phyloP scores from a whole-genome alignment of 140 eudicot species.

The Anethum foeniculum region DNA sequence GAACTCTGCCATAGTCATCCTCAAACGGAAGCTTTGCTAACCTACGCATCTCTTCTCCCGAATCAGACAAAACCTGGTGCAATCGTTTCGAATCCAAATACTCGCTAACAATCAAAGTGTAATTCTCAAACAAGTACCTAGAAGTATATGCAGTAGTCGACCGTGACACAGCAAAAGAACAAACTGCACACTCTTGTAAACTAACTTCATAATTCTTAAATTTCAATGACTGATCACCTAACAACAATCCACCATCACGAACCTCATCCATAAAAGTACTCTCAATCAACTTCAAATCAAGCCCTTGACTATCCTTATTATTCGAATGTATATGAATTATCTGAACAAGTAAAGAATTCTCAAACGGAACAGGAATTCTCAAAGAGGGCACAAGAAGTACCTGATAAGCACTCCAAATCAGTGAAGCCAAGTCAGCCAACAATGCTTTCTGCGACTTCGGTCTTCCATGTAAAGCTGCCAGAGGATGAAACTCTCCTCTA shows the following conservation, averaged over 20 bases:
- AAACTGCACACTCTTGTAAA: constrained; percentile 57
- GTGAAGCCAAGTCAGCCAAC: constrained; percentile 65
- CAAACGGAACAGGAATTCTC: constrained; percentile 65
- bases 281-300: constrained; percentile 63
- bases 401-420: constrained; percentile 88
- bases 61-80: constrained; percentile 64
- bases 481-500: constrained; percentile 80
- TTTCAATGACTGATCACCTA: constrained; percentile 59
- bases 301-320: constrained; percentile 34
- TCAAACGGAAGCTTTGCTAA: constrained; percentile 52
- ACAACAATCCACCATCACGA: constrained; percentile 47
- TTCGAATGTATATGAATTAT: constrained; percentile 50
- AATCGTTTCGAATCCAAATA: constrained; percentile 77
- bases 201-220: constrained; percentile 68
- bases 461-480: constrained; percentile 60
- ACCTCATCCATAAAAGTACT: constrained; percentile 65
- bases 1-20: constrained; percentile 73
- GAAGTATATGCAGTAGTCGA: constrained; percentile 68
- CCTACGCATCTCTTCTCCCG: constrained; percentile 65
- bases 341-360: constrained; percentile 56
- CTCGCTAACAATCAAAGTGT: constrained; percentile 89
- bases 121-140: constrained; percentile 88
- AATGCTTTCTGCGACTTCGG: constrained; percentile 74
- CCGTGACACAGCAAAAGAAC: constrained; percentile 71
- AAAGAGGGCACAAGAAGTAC: constrained; percentile 74